phyloP scores from a whole-genome alignment of 306 rosid species.

The Calophaca sinica region DNA sequence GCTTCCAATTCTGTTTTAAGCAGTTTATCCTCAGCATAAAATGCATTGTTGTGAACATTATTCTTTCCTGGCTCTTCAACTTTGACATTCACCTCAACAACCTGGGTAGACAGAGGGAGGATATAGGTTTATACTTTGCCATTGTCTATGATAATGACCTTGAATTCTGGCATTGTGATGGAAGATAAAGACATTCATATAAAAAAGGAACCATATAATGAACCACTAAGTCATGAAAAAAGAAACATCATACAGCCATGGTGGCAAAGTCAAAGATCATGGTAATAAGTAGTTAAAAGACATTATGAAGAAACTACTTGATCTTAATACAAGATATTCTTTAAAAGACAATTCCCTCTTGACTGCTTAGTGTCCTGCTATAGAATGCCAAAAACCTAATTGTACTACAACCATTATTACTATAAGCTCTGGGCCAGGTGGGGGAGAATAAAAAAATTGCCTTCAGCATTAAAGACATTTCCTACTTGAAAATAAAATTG shows the following conservation, averaged over 20 bases:
- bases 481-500: conserved; percentile 4
- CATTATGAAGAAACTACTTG: neutral
- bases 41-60: conserved; percentile 82
- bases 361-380: neutral
- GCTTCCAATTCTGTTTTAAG: conserved; percentile 80
- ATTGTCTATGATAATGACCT: neutral
- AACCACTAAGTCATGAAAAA: conserved; percentile 3
- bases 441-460: neutral
- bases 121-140: conserved; percentile 33
- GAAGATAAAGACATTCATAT: conserved; percentile 2
- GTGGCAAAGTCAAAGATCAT: neutral
- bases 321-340: conserved; percentile 8
- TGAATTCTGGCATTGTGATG: conserved; percentile 4
- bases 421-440: neutral
- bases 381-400: conserved; percentile 18
- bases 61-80: conserved; percentile 78
- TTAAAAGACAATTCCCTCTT: neutral
- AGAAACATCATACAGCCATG: conserved; percentile 7
- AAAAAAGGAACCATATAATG: neutral
- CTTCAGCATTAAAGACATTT: neutral
- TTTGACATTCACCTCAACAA: conserved; percentile 76
- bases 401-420: neutral
- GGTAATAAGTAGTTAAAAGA: neutral
- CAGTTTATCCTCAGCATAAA: conserved; percentile 76
- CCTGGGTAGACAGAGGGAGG: conserved; percentile 46